These are phyloP conservation scores for Penicillium malachiteum DNA, from an alignment of 495 filamentous ascomycete species.

Conservation along the genomic window DNA sequence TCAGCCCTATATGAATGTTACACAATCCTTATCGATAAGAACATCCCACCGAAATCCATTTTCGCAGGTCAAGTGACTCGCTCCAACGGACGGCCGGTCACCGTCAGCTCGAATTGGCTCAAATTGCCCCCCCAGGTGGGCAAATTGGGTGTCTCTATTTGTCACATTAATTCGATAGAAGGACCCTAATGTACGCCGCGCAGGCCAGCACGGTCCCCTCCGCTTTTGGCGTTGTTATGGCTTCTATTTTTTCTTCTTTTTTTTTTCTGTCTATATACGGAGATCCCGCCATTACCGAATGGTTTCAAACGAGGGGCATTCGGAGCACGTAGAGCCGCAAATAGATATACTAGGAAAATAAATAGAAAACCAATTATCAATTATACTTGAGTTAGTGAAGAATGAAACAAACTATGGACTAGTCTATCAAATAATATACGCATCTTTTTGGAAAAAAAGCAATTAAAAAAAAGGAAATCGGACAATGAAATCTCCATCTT, in stretches of 20 bases:
- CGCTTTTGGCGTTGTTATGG: constrained; percentile 6
- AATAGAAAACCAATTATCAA: not conserved
- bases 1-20: no score
- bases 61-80: constrained; percentile 3
- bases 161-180: constrained; percentile 28
- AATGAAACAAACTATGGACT: no score
- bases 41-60: constrained; percentile 25
- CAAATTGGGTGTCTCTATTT: constrained; percentile 31
- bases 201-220: constrained; percentile 22
- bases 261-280: constrained; percentile 3
- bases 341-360: not conserved
- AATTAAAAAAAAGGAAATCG: not conserved
- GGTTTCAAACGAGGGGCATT: not conserved
- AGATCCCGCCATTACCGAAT: constrained; percentile 10
- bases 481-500: not conserved
- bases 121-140: not conserved
- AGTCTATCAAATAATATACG: no score
- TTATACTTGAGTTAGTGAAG: not conserved
- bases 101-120: no score
- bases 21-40: constrained; percentile 25
- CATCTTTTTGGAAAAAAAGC: not conserved
- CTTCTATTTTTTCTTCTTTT: not conserved
- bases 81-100: no score
- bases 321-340: no score
- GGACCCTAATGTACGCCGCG: constrained; percentile 29